Evolutionary conservation across 495 filamentous ascomycete genomes (phyloP).

Genomic region (Hypoxylon fragiforme): DNA sequence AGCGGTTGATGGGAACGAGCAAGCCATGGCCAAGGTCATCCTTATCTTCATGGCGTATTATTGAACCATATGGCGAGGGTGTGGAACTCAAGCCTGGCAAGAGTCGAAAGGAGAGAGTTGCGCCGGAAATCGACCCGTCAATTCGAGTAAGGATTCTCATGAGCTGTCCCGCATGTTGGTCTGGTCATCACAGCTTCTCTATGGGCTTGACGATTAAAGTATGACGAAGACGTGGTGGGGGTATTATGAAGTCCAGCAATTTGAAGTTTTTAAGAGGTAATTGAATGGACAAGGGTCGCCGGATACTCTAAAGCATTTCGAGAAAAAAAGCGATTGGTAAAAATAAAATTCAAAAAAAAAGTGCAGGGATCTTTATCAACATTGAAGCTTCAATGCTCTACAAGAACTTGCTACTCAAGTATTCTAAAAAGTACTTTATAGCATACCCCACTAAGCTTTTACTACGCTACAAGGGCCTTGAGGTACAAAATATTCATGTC

Average conservation of each 20-base stretch:
- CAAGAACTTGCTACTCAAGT: too few species aligned
- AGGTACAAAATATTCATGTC: not conserved
- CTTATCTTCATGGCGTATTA: slow-evolving; percentile 13
- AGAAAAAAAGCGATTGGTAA: too few species aligned
- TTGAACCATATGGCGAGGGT: slow-evolving; percentile 9
- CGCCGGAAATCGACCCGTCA: slow-evolving; percentile 57
- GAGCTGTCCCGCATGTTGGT: slow-evolving; percentile 54
- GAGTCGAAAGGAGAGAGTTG: slow-evolving; percentile 47
- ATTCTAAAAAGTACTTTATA: too few species aligned
- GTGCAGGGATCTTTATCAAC: too few species aligned
- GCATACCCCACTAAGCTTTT: too few species aligned
- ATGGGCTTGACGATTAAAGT: slow-evolving; percentile 23
- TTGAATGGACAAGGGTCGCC: too few species aligned
- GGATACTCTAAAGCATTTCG: too few species aligned
- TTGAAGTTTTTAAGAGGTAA: too few species aligned
- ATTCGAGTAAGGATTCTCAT: slow-evolving; percentile 57
- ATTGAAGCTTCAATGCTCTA: too few species aligned
- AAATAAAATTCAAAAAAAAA: too few species aligned
- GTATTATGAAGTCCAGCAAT: slow-evolving; percentile 6
- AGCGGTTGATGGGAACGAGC: slow-evolving; percentile 1
- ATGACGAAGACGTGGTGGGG: slow-evolving; percentile 8
- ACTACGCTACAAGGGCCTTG: too few species aligned
- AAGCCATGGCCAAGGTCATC: slow-evolving; percentile 5
- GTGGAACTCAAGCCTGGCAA: slow-evolving; percentile 37
- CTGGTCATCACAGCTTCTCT: slow-evolving; percentile 45